Evolutionary conservation across 129 eudicot genomes (phyloP).

Genomic region (Smallanthus sonchifolius): DNA sequence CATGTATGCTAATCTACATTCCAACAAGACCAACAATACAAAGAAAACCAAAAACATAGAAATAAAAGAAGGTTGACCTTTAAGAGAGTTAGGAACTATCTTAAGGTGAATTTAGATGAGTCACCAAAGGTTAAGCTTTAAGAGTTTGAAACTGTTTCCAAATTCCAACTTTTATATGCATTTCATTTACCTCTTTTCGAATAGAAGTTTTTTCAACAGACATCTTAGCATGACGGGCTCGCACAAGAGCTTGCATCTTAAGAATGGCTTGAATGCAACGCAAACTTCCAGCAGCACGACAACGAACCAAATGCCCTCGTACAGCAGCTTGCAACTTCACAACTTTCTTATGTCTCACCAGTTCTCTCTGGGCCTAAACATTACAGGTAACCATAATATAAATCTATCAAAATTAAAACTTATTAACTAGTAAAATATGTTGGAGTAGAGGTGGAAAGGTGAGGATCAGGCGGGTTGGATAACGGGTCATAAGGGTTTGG

Average conservation of each 20-base stretch:
- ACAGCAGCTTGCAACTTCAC: constrained; percentile 83
- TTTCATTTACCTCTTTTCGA: constrained; percentile 21
- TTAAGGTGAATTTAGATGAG: background rate
- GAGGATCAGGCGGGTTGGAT: background rate
- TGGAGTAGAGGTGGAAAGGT: background rate
- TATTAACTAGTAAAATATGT: background rate
- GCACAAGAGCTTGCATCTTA: constrained; percentile 75
- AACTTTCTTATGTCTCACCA: constrained; percentile 42
- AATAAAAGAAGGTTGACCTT: background rate
- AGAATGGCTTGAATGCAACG: constrained; percentile 79
- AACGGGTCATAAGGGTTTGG: background rate
- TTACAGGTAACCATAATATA: constrained; percentile 13
- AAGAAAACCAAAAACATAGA: background rate
- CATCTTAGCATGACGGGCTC: constrained; percentile 51
- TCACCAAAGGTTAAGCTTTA: background rate
- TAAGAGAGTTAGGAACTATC: background rate
- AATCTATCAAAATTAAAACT: background rate
- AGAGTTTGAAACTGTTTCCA: background rate
- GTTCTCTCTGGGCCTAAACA: constrained; percentile 55
- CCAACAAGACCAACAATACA: background rate
- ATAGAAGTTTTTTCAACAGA: constrained; percentile 27
- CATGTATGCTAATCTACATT: no score
- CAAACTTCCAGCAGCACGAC: constrained; percentile 79
- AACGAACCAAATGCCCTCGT: constrained; percentile 86
- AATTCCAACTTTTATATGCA: constrained; percentile 11